A percentile compares a stretch with the other conserved stretches of the same genome.
Evolutionary conservation across 2,329 filamentous ascomycete genomes (phyloP).

Genomic region (Blastomyces emzantsi): DNA sequence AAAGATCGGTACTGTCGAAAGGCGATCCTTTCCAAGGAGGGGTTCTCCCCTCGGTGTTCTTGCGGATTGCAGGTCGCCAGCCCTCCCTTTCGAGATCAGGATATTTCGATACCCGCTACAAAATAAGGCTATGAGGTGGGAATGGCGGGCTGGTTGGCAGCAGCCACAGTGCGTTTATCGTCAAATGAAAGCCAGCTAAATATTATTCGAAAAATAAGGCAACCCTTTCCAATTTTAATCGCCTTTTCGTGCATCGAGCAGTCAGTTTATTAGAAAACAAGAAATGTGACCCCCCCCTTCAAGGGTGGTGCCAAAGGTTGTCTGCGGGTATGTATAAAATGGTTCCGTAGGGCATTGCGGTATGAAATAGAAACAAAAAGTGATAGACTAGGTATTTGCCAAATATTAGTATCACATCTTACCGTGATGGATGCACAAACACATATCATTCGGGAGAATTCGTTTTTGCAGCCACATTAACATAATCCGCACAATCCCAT

Average conservation of each 20-base stretch:
- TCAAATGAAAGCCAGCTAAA: slow-evolving; percentile 15
- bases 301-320: background rate
- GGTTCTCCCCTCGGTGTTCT: slow-evolving; percentile 1
- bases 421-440: slow-evolving; percentile 6
- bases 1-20: background rate
- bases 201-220: slow-evolving; percentile 11
- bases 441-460: background rate
- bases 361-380: background rate
- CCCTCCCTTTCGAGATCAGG: slow-evolving; percentile 11
- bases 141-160: slow-evolving; percentile 14
- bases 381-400: background rate
- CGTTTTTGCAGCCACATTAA: slow-evolving; percentile 2
- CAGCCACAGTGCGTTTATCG: slow-evolving; percentile 17
- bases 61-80: slow-evolving; percentile 5
- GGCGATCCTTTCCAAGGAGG: background rate
- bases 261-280: background rate
- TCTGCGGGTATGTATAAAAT: background rate
- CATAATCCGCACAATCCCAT: slow-evolving; percentile 6
- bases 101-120: slow-evolving; percentile 13
- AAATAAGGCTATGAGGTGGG: slow-evolving; percentile 16
- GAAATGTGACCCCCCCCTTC: background rate
- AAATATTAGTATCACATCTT: slow-evolving; percentile 4
- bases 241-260: slow-evolving; percentile 5
- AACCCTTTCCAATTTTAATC: slow-evolving; percentile 1
- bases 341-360: background rate